These are phyloP conservation scores for Aegilops sharonensis DNA, from an alignment of 176 grass and related monocot species.

Conservation along the genomic window DNA sequence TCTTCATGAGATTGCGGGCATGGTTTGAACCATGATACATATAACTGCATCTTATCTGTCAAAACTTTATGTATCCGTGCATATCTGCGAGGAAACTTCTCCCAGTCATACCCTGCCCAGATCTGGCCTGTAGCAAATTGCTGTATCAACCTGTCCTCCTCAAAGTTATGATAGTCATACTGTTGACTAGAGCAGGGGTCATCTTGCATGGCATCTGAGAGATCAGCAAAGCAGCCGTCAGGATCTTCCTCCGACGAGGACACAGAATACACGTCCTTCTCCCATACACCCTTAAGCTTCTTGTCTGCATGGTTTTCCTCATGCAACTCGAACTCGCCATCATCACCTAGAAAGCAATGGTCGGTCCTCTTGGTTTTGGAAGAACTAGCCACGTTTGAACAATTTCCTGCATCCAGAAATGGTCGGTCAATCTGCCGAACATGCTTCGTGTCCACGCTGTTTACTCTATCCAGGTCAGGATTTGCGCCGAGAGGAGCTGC, in stretches of 20 bases:
- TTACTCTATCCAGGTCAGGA: not conserved
- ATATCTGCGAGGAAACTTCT: constrained; percentile 60
- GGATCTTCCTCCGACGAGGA: constrained; percentile 23
- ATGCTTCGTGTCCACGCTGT: not conserved
- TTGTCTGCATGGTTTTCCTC: constrained; percentile 22
- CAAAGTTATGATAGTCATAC: constrained; percentile 54
- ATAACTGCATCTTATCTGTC: constrained; percentile 44
- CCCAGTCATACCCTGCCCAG: constrained; percentile 68
- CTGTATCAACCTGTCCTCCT: constrained; percentile 19
- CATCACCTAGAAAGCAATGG: constrained; percentile 14
- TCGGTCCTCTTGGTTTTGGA: constrained; percentile 33
- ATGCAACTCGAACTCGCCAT: not conserved
- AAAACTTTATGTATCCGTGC: constrained; percentile 45
- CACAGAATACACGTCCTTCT: constrained; percentile 4
- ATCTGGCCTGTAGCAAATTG: constrained; percentile 53
- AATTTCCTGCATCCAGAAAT: not conserved
- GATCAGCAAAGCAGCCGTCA: constrained; percentile 19
- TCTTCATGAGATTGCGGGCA: constrained; percentile 50
- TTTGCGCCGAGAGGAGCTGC: not conserved
- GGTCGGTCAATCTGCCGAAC: not conserved
- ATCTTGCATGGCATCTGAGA: not conserved
- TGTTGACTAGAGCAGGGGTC: constrained; percentile 1
- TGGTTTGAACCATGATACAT: constrained; percentile 68
- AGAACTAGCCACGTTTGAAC: constrained; percentile 41
- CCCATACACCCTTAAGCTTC: constrained; percentile 33